A percentile compares a stretch with the other conserved stretches of the same genome.
phyloP scores from a whole-genome alignment of 306 rosid species.

The Cucumis hystrix region DNA sequence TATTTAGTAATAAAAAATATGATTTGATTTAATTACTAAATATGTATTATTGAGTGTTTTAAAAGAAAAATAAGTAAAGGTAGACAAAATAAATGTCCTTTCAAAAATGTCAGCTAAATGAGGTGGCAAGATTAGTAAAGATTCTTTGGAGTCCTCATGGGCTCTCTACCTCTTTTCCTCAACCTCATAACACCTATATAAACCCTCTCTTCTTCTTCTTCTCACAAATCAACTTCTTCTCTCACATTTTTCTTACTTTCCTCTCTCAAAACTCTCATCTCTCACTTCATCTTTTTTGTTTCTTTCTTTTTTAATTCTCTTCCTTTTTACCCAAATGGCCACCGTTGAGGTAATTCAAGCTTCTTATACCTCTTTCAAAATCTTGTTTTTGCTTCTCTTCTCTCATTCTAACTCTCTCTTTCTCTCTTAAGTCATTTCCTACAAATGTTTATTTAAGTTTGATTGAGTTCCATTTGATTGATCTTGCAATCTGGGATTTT shows the following conservation, averaged over 20 bases:
- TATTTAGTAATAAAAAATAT: too few species aligned
- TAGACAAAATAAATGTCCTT: slow-evolving; percentile 17
- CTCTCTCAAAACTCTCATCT: background rate
- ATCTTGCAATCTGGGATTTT: background rate
- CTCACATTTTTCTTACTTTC: background rate
- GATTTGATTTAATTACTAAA: background rate
- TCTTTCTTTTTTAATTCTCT: slow-evolving; percentile 10
- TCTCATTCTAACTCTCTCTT: background rate
- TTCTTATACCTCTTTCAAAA: background rate
- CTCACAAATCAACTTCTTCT: slow-evolving; percentile 19
- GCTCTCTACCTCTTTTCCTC: background rate
- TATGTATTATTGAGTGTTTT: background rate
- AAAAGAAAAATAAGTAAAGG: background rate
- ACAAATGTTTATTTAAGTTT: background rate
- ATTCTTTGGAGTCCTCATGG: slow-evolving; percentile 30
- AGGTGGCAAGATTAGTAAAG: slow-evolving; percentile 42
- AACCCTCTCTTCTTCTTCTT: slow-evolving; percentile 22
- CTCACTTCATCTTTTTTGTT: background rate
- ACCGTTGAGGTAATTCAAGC: slow-evolving; percentile 53
- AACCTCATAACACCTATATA: slow-evolving; percentile 32
- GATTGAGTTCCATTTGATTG: background rate
- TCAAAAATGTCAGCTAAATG: slow-evolving; percentile 38
- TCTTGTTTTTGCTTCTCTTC: background rate
- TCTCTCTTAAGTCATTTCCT: background rate
- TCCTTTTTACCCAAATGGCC: slow-evolving; percentile 52